A percentile compares a stretch with the other conserved stretches of the same genome.
Evolutionary conservation across 2,329 filamentous ascomycete species (phyloP).

Genomic region (Mariannaea elegans): DNA sequence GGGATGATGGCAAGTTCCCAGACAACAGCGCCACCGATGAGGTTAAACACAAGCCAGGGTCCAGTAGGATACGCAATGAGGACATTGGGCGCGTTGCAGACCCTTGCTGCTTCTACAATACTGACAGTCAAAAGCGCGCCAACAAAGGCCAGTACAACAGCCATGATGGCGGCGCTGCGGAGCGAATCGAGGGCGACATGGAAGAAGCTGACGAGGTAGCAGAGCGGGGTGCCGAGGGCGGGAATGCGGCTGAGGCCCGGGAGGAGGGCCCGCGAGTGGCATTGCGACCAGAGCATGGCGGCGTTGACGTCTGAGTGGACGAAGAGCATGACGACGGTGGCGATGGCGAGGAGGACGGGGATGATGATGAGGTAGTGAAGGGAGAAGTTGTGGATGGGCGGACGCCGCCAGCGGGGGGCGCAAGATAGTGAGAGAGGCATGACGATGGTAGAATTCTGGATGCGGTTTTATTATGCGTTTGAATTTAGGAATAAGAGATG

Average conservation of each 20-base stretch:
- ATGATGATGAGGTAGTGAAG: slow-evolving; percentile 62
- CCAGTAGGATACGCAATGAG: slow-evolving; percentile 51
- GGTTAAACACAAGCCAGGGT: slow-evolving; percentile 58
- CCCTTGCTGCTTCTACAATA: slow-evolving; percentile 59
- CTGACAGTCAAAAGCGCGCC: slow-evolving; percentile 58
- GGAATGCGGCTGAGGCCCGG: slow-evolving; percentile 56
- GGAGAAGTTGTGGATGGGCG: slow-evolving; percentile 61
- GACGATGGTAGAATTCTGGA: slow-evolving; percentile 16
- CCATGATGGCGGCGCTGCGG: slow-evolving; percentile 53
- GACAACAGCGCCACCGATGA: slow-evolving; percentile 59
- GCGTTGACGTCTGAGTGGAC: slow-evolving; percentile 60
- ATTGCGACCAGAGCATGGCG: slow-evolving; percentile 62
- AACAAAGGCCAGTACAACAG: slow-evolving; percentile 54
- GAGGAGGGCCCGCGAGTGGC: slow-evolving; percentile 57
- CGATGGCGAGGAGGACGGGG: slow-evolving; percentile 56
- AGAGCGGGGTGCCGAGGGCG: slow-evolving; percentile 55
- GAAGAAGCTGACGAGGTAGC: slow-evolving; percentile 62
- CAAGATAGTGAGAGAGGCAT: slow-evolving; percentile 2
- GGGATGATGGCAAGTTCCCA: slow-evolving; percentile 63
- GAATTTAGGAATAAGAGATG: too few species aligned
- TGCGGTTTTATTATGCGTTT: too few species aligned
- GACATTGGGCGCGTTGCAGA: slow-evolving; percentile 48
- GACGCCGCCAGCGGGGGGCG: slow-evolving; percentile 37
- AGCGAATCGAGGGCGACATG: slow-evolving; percentile 51
- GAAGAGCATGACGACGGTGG: slow-evolving; percentile 54